Base-by-base conservation (phyloP, 1,284 basidiomycete species). In the Pulveroboletus sp. region DNA sequence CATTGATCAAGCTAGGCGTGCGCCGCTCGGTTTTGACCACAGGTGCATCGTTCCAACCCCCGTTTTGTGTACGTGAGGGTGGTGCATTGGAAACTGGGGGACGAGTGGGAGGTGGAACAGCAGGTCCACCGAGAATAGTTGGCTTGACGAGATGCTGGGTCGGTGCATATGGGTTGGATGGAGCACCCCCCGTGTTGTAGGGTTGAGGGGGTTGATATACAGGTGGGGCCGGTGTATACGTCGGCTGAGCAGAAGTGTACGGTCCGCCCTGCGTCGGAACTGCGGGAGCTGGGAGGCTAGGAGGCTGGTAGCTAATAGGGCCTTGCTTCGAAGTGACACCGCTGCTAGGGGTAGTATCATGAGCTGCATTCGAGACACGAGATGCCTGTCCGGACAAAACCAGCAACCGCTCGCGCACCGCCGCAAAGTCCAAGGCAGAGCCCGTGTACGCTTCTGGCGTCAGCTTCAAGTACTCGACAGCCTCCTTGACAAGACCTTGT, bases 1-100 rank as follows among this genome's bases (percentile, higher is more conserved):
- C 62, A 50, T 72, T 78, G 10, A 79, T 68, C 2, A 82, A 76
- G 38, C 78, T 78, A 2, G 86, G 80, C 2, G 81, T 81, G 50
- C 86, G 85, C 49, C 80, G 76, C 15, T 78, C 70, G 9, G 76
- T 61, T 17, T 81, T 66, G 10, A 77, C 74, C 7, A 48, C 29
- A 3, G 93, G 94, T 0, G 91, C 85, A 67, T 98, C 96, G 69
- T 98, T 98, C 95, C 95, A 98, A 0, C 92, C 93, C 12, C 86
- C 83, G 43, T 87, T 86, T 58, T 90, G 89, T 42, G 76, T 74
- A 35, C 84, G 81, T 62, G 85, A 87, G 46, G 78, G 78, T 46
- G 61, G 60, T 45, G 39, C 56, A 65, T 60, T 62, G 59, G 62
- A 67, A 54, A 65, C 56, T 48, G 65, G 61, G 28, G 62, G 62